Evolutionary conservation across 805 yeast species (phyloP), one percentile per base, ranked within the genome.

Genomic region (Kuraishia molischiana): DNA sequence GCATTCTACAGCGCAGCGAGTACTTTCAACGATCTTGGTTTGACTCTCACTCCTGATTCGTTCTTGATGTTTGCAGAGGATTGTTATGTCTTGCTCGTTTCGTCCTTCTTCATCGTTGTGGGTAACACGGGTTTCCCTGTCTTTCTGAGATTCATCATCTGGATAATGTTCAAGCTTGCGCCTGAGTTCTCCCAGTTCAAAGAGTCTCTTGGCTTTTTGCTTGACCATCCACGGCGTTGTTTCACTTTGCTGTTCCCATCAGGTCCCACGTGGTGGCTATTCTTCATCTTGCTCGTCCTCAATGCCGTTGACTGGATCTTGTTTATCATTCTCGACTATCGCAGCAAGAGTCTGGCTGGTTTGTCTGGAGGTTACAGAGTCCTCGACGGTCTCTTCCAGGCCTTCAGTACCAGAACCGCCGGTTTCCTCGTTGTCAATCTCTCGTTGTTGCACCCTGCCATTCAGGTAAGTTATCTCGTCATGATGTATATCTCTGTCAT

Each of bases 401-500:
- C 97, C 1, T 74, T 90, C 34, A 74, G 90, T 37, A 86, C 97
- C 0, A 76, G 99, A 64, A 92, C 97, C 2, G 95, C 95, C 0
- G 99, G 99, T 0, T 80, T 92, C 47, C 48, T 83, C 0, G 81
- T 83, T 29, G 74, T 89, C 19, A 77, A 81, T 53, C 59, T 92
- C 29, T 62, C 85, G 2, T 54, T 57, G 31, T 64, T 92, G 33
- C 92, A 87, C 51, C 92, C 97, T 0, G 92, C 95, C 0, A 85
- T 90, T 36, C 95, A 87, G 56, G 95, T 92, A 21, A 78, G 92
- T 48, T 92, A 92, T 56, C 72, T 86, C 78, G 72, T 92, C 42
- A 90, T 92, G 97, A 92, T 92, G 98, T 92, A 92, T 61, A 87
- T 92, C 20, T 90, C 97, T 13, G 97, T 90, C 32, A 67, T 89